Conservation (phyloP, 306 rosid genomes). For the Glycyrrhiza uralensis region DNA sequence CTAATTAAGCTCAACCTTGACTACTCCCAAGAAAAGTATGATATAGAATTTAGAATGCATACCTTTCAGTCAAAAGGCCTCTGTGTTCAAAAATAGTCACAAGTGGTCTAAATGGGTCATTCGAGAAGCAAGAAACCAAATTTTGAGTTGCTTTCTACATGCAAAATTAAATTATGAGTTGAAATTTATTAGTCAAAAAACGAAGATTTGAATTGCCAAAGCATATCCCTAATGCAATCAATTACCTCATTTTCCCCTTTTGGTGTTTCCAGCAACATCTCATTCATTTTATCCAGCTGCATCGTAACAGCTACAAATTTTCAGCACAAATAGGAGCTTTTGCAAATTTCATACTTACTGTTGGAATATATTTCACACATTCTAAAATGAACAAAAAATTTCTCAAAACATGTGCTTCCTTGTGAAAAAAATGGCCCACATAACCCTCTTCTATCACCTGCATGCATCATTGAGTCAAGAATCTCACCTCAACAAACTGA, state of each 20-base stretch:
- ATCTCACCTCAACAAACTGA: conserved; percentile 11
- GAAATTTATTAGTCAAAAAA: conserved; percentile 18
- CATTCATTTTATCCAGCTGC: conserved; percentile 88
- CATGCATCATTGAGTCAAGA: neutral
- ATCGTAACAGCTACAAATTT: conserved; percentile 16
- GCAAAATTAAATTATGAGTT: conserved; percentile 8
- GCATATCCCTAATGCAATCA: conserved; percentile 13
- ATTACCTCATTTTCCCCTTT: conserved; percentile 45
- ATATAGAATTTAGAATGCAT: conserved; percentile 12
- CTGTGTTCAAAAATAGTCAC: conserved; percentile 42
- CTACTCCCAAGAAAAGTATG: neutral
- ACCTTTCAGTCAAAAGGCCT: conserved; percentile 70
- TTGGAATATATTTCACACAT: neutral
- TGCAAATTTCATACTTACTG: neutral
- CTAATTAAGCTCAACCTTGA: conserved; percentile 9
- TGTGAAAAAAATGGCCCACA: neutral
- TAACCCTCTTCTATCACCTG: neutral
- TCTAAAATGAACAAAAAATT: neutral
- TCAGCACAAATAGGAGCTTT: conserved; percentile 19
- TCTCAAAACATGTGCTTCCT: neutral
- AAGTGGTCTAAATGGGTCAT: conserved; percentile 55
- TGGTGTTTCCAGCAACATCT: conserved; percentile 41
- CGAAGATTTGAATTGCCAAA: conserved; percentile 13
- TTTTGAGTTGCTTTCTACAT: conserved; percentile 43
- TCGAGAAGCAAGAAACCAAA: conserved; percentile 33